phyloP scores from a whole-genome alignment of 352 stramenopile species.

The Globisporangium ultimum region DNA sequence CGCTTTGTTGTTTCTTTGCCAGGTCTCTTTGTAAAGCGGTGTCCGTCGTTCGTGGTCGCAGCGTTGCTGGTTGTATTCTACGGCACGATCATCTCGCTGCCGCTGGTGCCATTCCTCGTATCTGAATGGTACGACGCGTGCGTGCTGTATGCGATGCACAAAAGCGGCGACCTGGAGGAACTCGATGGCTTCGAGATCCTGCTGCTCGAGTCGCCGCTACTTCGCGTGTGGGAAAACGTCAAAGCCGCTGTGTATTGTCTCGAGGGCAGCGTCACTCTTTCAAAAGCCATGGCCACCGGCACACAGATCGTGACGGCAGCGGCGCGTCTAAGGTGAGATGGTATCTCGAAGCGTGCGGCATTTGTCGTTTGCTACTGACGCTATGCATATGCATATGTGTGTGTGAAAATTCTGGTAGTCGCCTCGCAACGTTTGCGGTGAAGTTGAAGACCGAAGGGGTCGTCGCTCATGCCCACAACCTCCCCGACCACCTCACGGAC shows the following conservation, averaged over 20 bases:
- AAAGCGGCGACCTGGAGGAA: constrained; percentile 32
- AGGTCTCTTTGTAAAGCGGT: constrained; percentile 60
- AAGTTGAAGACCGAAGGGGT: constrained; percentile 46
- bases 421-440: constrained; percentile 43
- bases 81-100: constrained; percentile 39
- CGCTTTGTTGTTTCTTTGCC: not conserved
- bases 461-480: constrained; percentile 44
- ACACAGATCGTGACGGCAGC: constrained; percentile 55
- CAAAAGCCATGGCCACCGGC: constrained; percentile 52
- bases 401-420: constrained; percentile 11
- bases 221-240: constrained; percentile 71
- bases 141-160: constrained; percentile 29
- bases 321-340: constrained; percentile 33
- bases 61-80: constrained; percentile 46
- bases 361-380: too few relatives aligned
- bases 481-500: constrained; percentile 61
- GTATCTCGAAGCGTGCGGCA: too few relatives aligned
- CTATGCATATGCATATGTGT: too few relatives aligned
- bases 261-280: constrained; percentile 59
- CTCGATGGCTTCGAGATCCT: constrained; percentile 70
- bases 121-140: constrained; percentile 39
- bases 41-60: constrained; percentile 55
- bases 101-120: constrained; percentile 54
- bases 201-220: constrained; percentile 60
- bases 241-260: constrained; percentile 70